Conservation (phyloP, 257 asterid species). For the Oldenlandia corymbosa region DNA sequence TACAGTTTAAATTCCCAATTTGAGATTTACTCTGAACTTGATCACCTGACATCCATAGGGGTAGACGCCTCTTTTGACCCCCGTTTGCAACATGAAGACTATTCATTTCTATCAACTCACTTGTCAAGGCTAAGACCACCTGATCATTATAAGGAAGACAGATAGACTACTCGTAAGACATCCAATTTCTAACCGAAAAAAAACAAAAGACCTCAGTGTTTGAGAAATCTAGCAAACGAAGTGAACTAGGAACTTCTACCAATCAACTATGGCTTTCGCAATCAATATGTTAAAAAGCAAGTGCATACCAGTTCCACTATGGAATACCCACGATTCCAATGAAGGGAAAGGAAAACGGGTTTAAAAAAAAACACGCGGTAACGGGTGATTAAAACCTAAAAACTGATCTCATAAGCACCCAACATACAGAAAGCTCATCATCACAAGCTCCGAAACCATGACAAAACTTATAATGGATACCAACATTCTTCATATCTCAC, state of each 20-base stretch:
- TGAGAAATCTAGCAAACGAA: not conserved
- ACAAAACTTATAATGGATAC: no score
- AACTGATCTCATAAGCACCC: not conserved
- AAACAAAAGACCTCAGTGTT: not conserved
- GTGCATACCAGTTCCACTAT: not conserved
- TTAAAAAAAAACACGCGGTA: not conserved
- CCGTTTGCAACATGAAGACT: not conserved
- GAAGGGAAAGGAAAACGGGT: not conserved
- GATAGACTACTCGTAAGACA: not conserved
- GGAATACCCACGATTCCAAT: no score
- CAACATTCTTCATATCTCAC: no score
- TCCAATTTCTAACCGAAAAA: not conserved
- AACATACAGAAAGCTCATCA: no score
- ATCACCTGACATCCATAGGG: slow-evolving; percentile 22
- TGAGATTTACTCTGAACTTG: slow-evolving; percentile 4
- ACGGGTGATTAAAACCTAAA: not conserved
- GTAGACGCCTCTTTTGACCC: slow-evolving; percentile 19
- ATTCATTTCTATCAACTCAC: slow-evolving; percentile 7
- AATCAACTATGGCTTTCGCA: not conserved
- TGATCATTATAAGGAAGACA: not conserved
- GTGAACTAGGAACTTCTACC: not conserved
- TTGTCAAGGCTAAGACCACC: not conserved
- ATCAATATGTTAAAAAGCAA: not conserved
- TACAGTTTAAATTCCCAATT: not conserved
- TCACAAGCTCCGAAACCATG: no score